Conservation (phyloP, 164 flowering plant genomes). For the Houttuynia cordata region DNA sequence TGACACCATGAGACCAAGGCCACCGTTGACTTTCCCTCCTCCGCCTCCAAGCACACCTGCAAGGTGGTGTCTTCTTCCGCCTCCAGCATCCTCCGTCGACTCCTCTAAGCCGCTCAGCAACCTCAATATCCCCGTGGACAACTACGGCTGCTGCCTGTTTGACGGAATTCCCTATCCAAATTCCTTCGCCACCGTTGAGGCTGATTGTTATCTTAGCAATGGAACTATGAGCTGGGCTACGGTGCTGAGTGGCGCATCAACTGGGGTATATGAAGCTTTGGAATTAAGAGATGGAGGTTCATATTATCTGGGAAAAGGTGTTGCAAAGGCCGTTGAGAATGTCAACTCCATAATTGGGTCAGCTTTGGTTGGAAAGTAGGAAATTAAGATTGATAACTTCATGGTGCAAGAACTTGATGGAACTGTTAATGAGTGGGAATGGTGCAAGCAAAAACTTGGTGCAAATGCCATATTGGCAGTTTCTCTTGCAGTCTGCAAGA, state of each 20-base stretch:
- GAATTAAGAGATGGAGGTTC: constrained; percentile 51
- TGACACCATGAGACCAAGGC: too few relatives aligned
- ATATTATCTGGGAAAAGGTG: constrained; percentile 51
- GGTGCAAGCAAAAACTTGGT: constrained; percentile 34
- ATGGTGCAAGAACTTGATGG: too few relatives aligned
- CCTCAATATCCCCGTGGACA: too few relatives aligned
- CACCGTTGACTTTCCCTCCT: too few relatives aligned
- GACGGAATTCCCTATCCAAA: too few relatives aligned
- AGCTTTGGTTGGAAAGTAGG: constrained; percentile 48
- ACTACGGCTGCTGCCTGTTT: too few relatives aligned
- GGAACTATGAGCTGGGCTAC: constrained; percentile 41
- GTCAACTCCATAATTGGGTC: constrained; percentile 45
- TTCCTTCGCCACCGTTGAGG: too few relatives aligned
- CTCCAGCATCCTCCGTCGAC: too few relatives aligned
- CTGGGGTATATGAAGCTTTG: constrained; percentile 48
- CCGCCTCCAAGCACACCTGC: too few relatives aligned
- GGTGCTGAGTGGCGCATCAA: constrained; percentile 63
- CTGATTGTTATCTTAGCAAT: not conserved
- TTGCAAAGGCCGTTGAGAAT: constrained; percentile 47
- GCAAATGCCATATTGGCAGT: constrained; percentile 42
- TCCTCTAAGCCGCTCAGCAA: too few relatives aligned
- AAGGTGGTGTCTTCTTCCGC: too few relatives aligned
- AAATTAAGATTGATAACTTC: constrained; percentile 8
- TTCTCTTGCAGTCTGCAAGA: constrained; percentile 35
- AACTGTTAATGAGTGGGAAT: too few relatives aligned